Evolutionary conservation across 2,329 filamentous ascomycete genomes (phyloP).

Genomic region (Penicillium thymicola): DNA sequence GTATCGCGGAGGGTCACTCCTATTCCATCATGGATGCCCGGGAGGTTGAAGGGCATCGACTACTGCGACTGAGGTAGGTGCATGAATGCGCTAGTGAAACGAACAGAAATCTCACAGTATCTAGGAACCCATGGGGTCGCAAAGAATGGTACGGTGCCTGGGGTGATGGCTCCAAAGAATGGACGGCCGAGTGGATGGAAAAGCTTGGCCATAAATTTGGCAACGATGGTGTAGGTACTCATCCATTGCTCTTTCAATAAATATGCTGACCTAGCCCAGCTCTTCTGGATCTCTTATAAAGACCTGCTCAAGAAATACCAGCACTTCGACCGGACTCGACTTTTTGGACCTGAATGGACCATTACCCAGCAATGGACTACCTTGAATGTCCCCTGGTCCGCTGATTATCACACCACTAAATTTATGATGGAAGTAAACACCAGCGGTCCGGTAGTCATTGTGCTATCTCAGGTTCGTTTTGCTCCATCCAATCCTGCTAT

Average conservation of each 20-base stretch:
- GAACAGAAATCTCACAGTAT: constrained; percentile 12
- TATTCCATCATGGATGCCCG: constrained; percentile 59
- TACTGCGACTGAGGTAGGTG: constrained; percentile 59
- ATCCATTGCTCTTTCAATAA: too few species aligned
- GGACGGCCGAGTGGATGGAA: constrained; percentile 75
- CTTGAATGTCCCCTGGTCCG: constrained; percentile 58
- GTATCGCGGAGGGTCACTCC: constrained; percentile 50
- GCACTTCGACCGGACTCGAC: constrained; percentile 58
- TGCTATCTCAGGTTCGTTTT: constrained; percentile 51
- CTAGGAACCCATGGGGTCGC: constrained; percentile 75
- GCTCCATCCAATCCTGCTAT: too few species aligned
- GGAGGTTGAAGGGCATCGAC: constrained; percentile 59
- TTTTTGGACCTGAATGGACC: constrained; percentile 60
- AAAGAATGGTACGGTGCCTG: constrained; percentile 78
- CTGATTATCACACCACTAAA: constrained; percentile 59
- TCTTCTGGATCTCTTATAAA: constrained; percentile 61
- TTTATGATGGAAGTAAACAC: constrained; percentile 55
- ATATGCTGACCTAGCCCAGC: constrained; percentile 20
- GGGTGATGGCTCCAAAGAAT: constrained; percentile 79
- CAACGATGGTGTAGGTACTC: constrained; percentile 59
- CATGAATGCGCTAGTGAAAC: not conserved
- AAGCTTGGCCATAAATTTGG: constrained; percentile 71
- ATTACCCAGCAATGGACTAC: constrained; percentile 61
- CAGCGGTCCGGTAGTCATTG: constrained; percentile 54
- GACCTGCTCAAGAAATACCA: constrained; percentile 59